Conservation (phyloP, 805 yeast genomes). For the Yarrowia deformans region DNA sequence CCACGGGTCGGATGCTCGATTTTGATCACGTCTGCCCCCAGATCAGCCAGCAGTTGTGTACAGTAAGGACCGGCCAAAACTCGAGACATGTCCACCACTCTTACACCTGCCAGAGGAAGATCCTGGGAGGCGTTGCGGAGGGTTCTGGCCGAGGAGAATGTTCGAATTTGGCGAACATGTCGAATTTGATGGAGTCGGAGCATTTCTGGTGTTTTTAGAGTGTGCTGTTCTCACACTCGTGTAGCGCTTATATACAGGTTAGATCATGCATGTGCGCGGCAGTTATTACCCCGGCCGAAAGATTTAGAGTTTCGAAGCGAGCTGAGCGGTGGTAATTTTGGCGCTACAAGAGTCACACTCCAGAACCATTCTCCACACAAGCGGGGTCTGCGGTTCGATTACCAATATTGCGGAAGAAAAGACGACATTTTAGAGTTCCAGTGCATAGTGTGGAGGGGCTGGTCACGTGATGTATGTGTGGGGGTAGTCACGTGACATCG, state of each 20-base stretch:
- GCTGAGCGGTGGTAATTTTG: too few relatives aligned
- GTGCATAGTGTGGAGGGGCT: too few relatives aligned
- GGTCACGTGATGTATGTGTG: too few relatives aligned
- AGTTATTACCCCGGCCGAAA: constrained; percentile 23
- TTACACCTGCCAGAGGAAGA: constrained; percentile 51
- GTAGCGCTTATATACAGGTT: too few relatives aligned
- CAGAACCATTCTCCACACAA: too few relatives aligned
- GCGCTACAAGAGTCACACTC: too few relatives aligned
- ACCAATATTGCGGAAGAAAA: too few relatives aligned
- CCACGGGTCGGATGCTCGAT: constrained; percentile 55
- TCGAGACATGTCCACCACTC: constrained; percentile 53
- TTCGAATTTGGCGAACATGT: background rate
- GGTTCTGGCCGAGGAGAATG: background rate
- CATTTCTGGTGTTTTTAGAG: background rate
- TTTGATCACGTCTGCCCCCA: constrained; percentile 55
- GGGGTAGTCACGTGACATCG: too few relatives aligned
- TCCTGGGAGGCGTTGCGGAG: background rate
- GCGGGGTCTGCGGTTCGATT: too few relatives aligned
- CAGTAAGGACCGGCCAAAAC: constrained; percentile 56
- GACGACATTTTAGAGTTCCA: too few relatives aligned
- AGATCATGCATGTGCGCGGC: constrained; percentile 24
- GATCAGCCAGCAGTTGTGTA: constrained; percentile 53
- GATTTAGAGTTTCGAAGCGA: too few relatives aligned
- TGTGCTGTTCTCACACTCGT: too few relatives aligned
- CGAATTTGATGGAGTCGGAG: background rate